Conservation (phyloP, 805 yeast genomes). For the Zygoascus bituminiphila region DNA sequence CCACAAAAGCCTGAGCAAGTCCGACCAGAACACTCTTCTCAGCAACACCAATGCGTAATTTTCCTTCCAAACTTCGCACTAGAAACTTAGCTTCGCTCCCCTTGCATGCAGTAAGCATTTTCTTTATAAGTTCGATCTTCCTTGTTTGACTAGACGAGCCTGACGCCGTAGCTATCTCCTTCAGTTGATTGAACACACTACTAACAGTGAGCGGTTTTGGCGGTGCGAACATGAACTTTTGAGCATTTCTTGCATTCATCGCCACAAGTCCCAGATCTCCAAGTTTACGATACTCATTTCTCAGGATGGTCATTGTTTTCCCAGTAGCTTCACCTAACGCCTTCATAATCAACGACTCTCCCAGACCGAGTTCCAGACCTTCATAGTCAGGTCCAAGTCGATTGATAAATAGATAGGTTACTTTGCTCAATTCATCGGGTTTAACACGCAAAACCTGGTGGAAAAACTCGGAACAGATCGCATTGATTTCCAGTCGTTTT, state of each 20-base stretch:
- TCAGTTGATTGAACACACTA: slow-evolving; percentile 64
- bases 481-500: slow-evolving; percentile 73
- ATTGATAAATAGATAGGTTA: slow-evolving; percentile 80
- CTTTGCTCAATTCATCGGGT: slow-evolving; percentile 49
- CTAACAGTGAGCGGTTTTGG: slow-evolving; percentile 72
- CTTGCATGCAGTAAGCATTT: slow-evolving; percentile 76
- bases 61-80: slow-evolving; percentile 86
- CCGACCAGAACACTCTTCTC: slow-evolving; percentile 85
- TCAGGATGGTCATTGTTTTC: slow-evolving; percentile 59
- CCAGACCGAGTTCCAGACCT: slow-evolving; percentile 87
- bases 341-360: slow-evolving; percentile 80
- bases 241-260: slow-evolving; percentile 69
- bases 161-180: slow-evolving; percentile 64
- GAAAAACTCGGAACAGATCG: slow-evolving; percentile 67
- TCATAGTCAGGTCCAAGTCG: slow-evolving; percentile 93
- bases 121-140: slow-evolving; percentile 72
- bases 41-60: slow-evolving; percentile 85
- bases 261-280: slow-evolving; percentile 95
- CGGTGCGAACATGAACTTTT: slow-evolving; percentile 79
- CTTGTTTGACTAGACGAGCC: slow-evolving; percentile 77
- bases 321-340: slow-evolving; percentile 91
- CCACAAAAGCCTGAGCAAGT: slow-evolving; percentile 72
- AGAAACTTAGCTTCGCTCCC: slow-evolving; percentile 84
- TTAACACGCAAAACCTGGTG: slow-evolving; percentile 49
- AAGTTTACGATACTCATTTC: slow-evolving; percentile 60